A percentile compares a stretch with the other conserved stretches of the same genome.
These are phyloP conservation scores for Microbotryum violaceum DNA, from an alignment of 1,284 basidiomycete genomes.

Conservation along the genomic window DNA sequence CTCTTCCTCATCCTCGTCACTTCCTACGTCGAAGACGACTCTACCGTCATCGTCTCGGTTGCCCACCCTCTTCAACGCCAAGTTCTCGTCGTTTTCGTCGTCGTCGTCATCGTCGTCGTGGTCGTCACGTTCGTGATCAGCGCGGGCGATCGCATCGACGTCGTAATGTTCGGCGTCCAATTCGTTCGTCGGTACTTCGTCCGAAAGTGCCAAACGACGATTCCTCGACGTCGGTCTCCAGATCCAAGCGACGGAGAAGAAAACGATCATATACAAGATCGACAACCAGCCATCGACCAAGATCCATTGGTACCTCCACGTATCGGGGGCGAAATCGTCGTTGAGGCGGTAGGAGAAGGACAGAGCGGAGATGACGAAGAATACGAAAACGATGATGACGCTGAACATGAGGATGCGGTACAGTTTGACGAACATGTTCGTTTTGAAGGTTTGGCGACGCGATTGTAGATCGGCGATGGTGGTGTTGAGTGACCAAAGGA, in stretches of 20 bases:
- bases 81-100: conserved; percentile 40
- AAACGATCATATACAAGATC: conserved; percentile 66
- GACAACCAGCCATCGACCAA: conserved; percentile 86
- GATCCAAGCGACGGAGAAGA: conserved; percentile 73
- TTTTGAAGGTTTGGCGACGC: conserved; percentile 78
- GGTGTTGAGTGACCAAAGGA: conserved; percentile 42
- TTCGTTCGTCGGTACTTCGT: conserved; percentile 78
- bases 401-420: conserved; percentile 80
- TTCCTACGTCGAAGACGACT: conserved; percentile 78
- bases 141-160: conserved; percentile 32
- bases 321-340: conserved; percentile 85
- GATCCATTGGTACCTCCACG: conserved; percentile 95
- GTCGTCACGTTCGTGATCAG: conserved; percentile 2
- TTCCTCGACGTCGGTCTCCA: conserved; percentile 93
- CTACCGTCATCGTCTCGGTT: conserved; percentile 15
- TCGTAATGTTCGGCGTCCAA: conserved; percentile 89
- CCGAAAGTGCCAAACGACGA: conserved; percentile 78
- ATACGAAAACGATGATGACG: conserved; percentile 72
- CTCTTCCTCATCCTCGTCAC: conserved; percentile 65
- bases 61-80: conserved; percentile 35
- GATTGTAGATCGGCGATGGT: conserved; percentile 76
- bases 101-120: conserved; percentile 46
- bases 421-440: conserved; percentile 50
- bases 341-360: conserved; percentile 82
- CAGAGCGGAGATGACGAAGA: conserved; percentile 83